phyloP scores from a whole-genome alignment of 2,329 filamentous ascomycete genomes.

The Calonectria honghensis region DNA sequence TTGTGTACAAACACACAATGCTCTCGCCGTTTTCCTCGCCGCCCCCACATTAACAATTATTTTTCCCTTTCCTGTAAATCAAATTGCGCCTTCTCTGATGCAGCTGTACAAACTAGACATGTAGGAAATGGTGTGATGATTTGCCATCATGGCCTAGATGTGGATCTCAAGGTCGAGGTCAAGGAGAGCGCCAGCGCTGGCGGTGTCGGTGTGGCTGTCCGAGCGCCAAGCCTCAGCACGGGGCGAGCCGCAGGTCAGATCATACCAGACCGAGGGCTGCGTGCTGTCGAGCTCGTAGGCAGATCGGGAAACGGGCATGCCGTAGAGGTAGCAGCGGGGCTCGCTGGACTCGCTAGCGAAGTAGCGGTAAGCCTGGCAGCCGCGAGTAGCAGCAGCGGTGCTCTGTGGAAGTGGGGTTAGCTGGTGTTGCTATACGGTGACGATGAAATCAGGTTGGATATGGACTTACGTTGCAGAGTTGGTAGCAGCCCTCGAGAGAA shows the following conservation, averaged over 20 bases:
- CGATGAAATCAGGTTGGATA: too few relatives aligned
- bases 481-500: slow-evolving; percentile 64
- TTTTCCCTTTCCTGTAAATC: neutral
- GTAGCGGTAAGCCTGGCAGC: slow-evolving; percentile 62
- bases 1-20: neutral
- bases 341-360: slow-evolving; percentile 56
- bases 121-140: neutral
- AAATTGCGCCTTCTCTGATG: neutral
- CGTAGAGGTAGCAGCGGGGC: slow-evolving; percentile 62
- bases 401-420: slow-evolving; percentile 51
- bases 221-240: slow-evolving; percentile 49
- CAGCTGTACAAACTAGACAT: slow-evolving; percentile 12
- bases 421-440: neutral
- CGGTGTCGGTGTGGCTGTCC: slow-evolving; percentile 8
- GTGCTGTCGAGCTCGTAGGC: slow-evolving; percentile 56
- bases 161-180: neutral
- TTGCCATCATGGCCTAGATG: neutral
- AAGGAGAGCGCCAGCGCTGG: neutral
- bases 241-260: slow-evolving; percentile 62
- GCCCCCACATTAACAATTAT: slow-evolving; percentile 32
- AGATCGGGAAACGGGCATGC: slow-evolving; percentile 56
- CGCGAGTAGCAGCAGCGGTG: slow-evolving; percentile 55
- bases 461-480: slow-evolving; percentile 61
- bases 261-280: slow-evolving; percentile 59
- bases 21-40: neutral